Evolutionary conservation across 495 filamentous ascomycete genomes (phyloP), one percentile per base, ranked within the genome.

Genomic region (Clavariopsis aquatica): DNA sequence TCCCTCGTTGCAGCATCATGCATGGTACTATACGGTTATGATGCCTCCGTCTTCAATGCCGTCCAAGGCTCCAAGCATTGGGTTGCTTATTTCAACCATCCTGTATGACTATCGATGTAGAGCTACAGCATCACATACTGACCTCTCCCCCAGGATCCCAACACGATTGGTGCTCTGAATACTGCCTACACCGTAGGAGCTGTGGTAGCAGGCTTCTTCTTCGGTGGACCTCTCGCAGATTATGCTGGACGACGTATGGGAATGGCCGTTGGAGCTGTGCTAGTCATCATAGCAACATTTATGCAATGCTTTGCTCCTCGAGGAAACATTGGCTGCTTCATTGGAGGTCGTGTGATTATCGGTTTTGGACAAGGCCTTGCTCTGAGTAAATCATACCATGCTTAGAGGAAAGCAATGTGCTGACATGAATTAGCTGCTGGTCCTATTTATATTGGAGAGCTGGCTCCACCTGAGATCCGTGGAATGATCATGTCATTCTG

Each of bases 11-110:
- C 84, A 31, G 84, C 85, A 68, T 78, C 83, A 73, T 87, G 84
- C 70, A 88, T 88, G 85, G 83, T 86, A 17, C 75, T 88, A 17
- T 88, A 86, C 68, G 85, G 85, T 12, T 88, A 86, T 63, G 85
- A 88, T 79, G 84, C 84, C 26, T 85, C 84, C 0, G 84, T 87
- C 10, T 88, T 80, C 77, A 87, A 87, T 71, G 83, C 84, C 23
- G 81, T 86, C 20, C 84, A 85, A 67, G 82, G 80, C 26, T 84
- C 81, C 8, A 71, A 78, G 8, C 82, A 85, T 65, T 87, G 85
- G 85, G 72, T 81, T 7, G 78, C 77, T 17, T 87, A 78, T 71
- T 87, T 88, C 72, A 76, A 83, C 59, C 57, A 84, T 26, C 79
- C 81, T 3, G 79, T 66, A 56, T 28, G 57, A 24, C 17, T 13